Evolutionary conservation across 192 early-diverging fungal genomes (phyloP).

Genomic region (Coemansia furcata): DNA sequence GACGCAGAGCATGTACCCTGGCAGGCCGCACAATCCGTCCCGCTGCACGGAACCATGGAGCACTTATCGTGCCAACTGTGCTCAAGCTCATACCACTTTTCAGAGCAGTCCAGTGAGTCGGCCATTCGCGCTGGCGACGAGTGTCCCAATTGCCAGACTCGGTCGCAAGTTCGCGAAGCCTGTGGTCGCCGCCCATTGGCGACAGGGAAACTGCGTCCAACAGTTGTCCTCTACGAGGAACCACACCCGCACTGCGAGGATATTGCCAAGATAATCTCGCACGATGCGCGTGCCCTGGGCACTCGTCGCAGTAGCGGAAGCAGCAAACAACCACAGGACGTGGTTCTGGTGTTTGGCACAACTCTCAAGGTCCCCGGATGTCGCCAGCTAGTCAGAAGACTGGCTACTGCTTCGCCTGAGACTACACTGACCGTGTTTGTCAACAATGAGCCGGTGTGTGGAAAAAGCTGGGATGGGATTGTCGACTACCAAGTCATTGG

Average conservation of each 20-base stretch:
- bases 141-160: constrained; percentile 46
- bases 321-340: constrained; percentile 19
- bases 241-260: constrained; percentile 50
- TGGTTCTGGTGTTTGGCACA: constrained; percentile 55
- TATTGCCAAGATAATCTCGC: constrained; percentile 44
- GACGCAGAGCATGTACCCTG: constrained; percentile 21
- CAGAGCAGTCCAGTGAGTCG: constrained; percentile 43
- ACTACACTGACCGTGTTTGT: constrained; percentile 34
- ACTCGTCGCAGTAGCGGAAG: constrained; percentile 13
- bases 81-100: constrained; percentile 61
- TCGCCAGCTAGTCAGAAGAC: constrained; percentile 39
- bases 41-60: constrained; percentile 88
- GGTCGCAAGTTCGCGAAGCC: constrained; percentile 27
- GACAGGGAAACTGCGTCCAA: constrained; percentile 80
- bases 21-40: constrained; percentile 63
- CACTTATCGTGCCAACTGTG: constrained; percentile 88
- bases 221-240: constrained; percentile 95
- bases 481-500: constrained; percentile 52
- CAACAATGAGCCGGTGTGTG: constrained; percentile 53
- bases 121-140: constrained; percentile 64
- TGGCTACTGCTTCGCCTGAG: constrained; percentile 30
- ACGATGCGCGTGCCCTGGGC: constrained; percentile 41
- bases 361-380: constrained; percentile 56
- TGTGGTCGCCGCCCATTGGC: constrained; percentile 71
- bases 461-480: constrained; percentile 45